phyloP scores from a whole-genome alignment of 805 yeast genomes.

The Starmera quercuum region DNA sequence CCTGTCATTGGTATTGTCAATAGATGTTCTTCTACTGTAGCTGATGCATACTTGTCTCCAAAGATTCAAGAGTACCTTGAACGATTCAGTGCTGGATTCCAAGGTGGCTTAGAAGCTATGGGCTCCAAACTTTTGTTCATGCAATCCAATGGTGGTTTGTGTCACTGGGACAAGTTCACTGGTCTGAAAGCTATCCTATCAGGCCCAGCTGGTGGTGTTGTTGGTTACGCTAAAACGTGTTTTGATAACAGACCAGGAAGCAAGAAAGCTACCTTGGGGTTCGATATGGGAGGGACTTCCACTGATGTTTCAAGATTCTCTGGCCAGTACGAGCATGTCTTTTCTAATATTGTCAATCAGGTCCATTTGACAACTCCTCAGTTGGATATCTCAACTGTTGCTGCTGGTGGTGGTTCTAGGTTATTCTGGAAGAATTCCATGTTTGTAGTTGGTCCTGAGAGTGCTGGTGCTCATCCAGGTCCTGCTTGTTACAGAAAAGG shows the following conservation, averaged over 20 bases:
- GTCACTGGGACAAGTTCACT: conserved; percentile 43
- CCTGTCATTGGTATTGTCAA: conserved; percentile 32
- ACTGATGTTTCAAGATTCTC: conserved; percentile 31
- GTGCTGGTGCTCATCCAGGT: conserved; percentile 41
- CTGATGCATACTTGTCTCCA: conserved; percentile 36
- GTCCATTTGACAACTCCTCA: conserved; percentile 33
- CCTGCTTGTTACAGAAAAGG: conserved; percentile 42
- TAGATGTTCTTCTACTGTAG: conserved; percentile 33
- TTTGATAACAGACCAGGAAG: conserved; percentile 24
- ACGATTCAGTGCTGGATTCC: conserved; percentile 27
- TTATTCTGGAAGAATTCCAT: conserved; percentile 25
- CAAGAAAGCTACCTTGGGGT: conserved; percentile 36
- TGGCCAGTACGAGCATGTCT: conserved; percentile 22
- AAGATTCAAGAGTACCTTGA: conserved; percentile 29
- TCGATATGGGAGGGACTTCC: conserved; percentile 36
- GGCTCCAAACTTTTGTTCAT: conserved; percentile 39
- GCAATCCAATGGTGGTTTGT: conserved; percentile 55
- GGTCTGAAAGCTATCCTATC: conserved; percentile 47
- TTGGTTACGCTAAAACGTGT: conserved; percentile 48
- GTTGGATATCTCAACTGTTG: conserved; percentile 29
- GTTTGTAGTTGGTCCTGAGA: conserved; percentile 40
- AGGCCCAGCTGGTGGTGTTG: conserved; percentile 61
- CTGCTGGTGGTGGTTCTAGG: conserved; percentile 32
- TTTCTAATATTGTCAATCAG: conserved; percentile 30
- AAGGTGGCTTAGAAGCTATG: conserved; percentile 27